Evolutionary conservation across 108 stramenopile species (phyloP), one percentile per base, ranked within the genome.

Genomic region (Chaetoceros tenuissimus): DNA sequence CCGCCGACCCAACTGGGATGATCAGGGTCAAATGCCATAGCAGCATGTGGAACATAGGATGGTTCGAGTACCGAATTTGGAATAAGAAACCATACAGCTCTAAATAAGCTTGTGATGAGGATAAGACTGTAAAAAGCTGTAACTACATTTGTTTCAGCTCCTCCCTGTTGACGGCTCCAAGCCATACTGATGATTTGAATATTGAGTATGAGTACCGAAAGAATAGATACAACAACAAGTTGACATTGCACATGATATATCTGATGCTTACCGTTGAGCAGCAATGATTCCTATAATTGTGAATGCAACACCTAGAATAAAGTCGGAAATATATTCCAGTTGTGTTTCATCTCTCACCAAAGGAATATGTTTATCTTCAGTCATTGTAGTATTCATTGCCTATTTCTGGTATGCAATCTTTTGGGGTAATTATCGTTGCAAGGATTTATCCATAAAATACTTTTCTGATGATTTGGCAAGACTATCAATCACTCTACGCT

Each of bases 71-170:
- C 75, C 31, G 69, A 59, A 51, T 81, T 69, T 47, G 96, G 96
- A 29, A 97, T 71, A 43, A 94, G 55, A 46, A 97, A 91, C 94
- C 94, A 97, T 17, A 94, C 54, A 8, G 94, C 82, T 50, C 96
- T 70, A 23, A 92, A 61, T 24, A 75, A 57, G 13, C 81, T 69
- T 3, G 96, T 94, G 27, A 87, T 51, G 16, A 95, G 59, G 43
- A 97, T 97, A 43, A 97, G 82, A 53, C 81, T 82, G 69, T 97
- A 97, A 59, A 97, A 95, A 52, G 94, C 94, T 26, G 92, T 96
- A 23, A 97, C 92, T 1, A 95, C 96, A 0, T 87, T 87, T 24
- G 89, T 94, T 74, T 94, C 92, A 22, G 79, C 86, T 30, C 92
- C 89, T 23, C 80, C 85, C 23, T 84, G 80, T 30, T 74, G 74